These are phyloP conservation scores for Massariosphaeria phaeospora DNA, from an alignment of 495 filamentous ascomycete species.

Conservation along the genomic window DNA sequence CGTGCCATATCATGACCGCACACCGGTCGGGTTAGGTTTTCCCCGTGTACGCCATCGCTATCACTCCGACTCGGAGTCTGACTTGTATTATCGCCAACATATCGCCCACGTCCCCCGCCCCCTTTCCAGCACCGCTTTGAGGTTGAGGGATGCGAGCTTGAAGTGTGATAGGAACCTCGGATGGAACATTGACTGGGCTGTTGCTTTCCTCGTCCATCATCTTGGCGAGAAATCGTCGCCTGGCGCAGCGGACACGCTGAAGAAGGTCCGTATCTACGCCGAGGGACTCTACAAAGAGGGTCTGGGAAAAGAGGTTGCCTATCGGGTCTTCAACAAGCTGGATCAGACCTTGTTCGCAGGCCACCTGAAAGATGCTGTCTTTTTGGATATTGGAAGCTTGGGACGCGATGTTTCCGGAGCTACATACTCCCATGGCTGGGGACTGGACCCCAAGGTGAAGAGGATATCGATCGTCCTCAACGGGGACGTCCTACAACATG, in stretches of 20 bases:
- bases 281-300: neutral
- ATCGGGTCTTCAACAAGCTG: conserved; percentile 15
- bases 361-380: conserved; percentile 25
- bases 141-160: conserved; percentile 10
- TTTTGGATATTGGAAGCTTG: conserved; percentile 10
- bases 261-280: conserved; percentile 4
- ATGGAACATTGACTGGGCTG: conserved; percentile 31
- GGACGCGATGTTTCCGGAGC: conserved; percentile 18
- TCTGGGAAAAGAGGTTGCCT: conserved; percentile 10
- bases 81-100: neutral
- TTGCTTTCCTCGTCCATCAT: conserved; percentile 27
- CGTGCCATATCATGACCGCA: conserved; percentile 7
- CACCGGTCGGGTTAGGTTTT: no score
- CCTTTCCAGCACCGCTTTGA: neutral
- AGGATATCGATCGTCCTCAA: conserved; percentile 27
- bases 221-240: conserved; percentile 14
- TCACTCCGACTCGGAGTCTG: conserved; percentile 5
- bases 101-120: neutral
- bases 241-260: conserved; percentile 4
- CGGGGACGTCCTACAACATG: conserved; percentile 2
- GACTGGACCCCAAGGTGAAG: conserved; percentile 9
- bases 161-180: conserved; percentile 20
- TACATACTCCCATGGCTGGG: conserved; percentile 18
- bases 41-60: neutral
- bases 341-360: conserved; percentile 25